Evolutionary conservation across 73 alveolate genomes (phyloP), one percentile per base, ranked within the genome.

Genomic region (Breviolum minutum): DNA sequence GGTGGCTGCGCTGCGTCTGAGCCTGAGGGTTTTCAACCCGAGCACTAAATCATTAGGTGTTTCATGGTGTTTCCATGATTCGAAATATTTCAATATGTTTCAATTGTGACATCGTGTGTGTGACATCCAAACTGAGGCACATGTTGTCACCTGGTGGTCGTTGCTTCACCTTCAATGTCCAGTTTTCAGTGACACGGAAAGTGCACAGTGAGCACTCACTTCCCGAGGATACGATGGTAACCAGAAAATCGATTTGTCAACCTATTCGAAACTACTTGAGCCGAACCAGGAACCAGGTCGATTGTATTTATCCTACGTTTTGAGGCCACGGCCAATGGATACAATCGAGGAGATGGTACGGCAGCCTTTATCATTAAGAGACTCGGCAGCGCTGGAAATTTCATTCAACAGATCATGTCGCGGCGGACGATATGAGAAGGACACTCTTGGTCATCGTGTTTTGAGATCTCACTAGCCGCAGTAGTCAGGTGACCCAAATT

Each of bases 331-430:
- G 98, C 98, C 66, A 92, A 76, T 29, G 98, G 98, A 77, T 92
- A 92, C 98, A 92, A 92, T 40, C 89, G 98, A 22, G 98, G 98
- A 48, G 98, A 92, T 40, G 98, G 98, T 64, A 92, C 98, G 5
- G 98, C 96, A 8, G 96, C 87, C 71, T 89, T 89, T 86, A 40
- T 89, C 86, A 89, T 89, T 73, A 89, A 89, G 96, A 20, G 12
- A 10, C 96, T 30, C 63, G 96, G 96, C 94, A 17, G 77, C 77
- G 77, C 24, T 22, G 77, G 3, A 14, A 22, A 14, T 68, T 22
- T 14, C 77, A 68, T 14, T 68, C n/a, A 17, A 68, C 24, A 14
- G 17, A 68, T 68, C 24, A 68, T 22, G 24, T 14, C 3, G 77
- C 24, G 17, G 17, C 24, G 17, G 77, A 17, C 24, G n/a, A 6